Evolutionary conservation across 495 filamentous ascomycete species (phyloP).

Genomic region (Annulohypoxylon maeteangense): DNA sequence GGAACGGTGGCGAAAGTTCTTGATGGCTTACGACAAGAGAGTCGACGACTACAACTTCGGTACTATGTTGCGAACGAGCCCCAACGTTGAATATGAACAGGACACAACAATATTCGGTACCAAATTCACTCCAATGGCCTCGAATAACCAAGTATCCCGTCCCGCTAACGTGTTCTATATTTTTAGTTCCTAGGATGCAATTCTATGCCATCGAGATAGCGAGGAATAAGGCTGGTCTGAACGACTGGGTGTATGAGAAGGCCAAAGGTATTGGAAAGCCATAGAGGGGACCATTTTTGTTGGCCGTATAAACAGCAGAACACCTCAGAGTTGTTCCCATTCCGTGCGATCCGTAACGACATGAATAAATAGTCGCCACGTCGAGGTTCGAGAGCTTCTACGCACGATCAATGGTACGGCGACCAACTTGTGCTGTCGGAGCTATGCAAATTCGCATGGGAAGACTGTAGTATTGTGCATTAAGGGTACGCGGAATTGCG

Average conservation of each 20-base stretch:
- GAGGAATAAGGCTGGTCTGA: conserved; percentile 86
- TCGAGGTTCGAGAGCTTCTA: background rate
- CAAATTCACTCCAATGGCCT: conserved; percentile 4
- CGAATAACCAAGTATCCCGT: background rate
- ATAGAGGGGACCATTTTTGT: conserved; percentile 5
- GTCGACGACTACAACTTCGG: conserved; percentile 98
- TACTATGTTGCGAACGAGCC: conserved; percentile 83
- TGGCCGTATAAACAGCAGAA: background rate
- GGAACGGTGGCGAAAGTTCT: conserved; percentile 94
- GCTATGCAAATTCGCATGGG: background rate
- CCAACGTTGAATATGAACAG: conserved; percentile 85
- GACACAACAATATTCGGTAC: conserved; percentile 91
- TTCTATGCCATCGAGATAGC: conserved; percentile 98
- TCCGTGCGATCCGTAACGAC: background rate
- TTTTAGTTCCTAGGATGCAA: conserved; percentile 85
- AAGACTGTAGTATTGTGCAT: background rate
- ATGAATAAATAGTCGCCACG: background rate
- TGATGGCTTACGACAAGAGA: conserved; percentile 92
- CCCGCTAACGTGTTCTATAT: background rate
- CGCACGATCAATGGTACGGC: background rate
- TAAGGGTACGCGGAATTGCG: background rate
- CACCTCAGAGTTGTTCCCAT: background rate
- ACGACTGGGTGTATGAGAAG: conserved; percentile 96
- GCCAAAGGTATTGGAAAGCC: conserved; percentile 53
- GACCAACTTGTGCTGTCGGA: background rate